phyloP scores from a whole-genome alignment of 2,329 filamentous ascomycete species.

The Endothia cerciana region DNA sequence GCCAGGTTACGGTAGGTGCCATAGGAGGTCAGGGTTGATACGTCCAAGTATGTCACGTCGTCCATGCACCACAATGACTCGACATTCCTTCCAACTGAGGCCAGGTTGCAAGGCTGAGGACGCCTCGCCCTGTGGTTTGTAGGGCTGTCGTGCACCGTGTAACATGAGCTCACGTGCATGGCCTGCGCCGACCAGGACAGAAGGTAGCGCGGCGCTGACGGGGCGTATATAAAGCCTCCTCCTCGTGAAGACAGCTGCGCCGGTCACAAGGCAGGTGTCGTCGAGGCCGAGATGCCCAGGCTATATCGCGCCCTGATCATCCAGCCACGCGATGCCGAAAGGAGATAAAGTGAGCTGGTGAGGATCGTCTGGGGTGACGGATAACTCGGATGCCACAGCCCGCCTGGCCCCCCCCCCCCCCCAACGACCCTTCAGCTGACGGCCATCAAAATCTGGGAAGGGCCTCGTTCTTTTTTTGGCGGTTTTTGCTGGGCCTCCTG shows the following conservation, averaged over 20 bases:
- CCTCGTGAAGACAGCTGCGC: too few relatives aligned
- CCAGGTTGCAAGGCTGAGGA: neutral
- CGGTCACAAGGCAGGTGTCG: too few relatives aligned
- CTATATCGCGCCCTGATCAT: neutral
- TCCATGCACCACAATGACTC: neutral
- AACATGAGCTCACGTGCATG: too few relatives aligned
- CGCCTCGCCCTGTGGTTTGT: too few relatives aligned
- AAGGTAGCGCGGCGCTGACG: too few relatives aligned
- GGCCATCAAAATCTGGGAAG: neutral
- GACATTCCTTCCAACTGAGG: neutral
- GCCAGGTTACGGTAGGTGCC: too few relatives aligned
- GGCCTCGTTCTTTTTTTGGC: conserved; percentile 1
- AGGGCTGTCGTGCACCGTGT: too few relatives aligned
- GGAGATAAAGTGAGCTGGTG: too few relatives aligned
- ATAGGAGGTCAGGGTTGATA: neutral
- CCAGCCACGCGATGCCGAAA: neutral
- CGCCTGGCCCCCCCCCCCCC: neutral
- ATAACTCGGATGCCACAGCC: conserved; percentile 1
- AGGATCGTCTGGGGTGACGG: neutral
- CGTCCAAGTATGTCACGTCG: neutral
- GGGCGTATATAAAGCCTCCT: too few relatives aligned
- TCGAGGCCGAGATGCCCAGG: too few relatives aligned
- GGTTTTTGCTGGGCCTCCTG: neutral
- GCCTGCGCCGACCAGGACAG: too few relatives aligned
- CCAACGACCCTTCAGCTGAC: neutral